Base-by-base conservation (phyloP, 257 asterid species). In the Henckelia pumila region DNA sequence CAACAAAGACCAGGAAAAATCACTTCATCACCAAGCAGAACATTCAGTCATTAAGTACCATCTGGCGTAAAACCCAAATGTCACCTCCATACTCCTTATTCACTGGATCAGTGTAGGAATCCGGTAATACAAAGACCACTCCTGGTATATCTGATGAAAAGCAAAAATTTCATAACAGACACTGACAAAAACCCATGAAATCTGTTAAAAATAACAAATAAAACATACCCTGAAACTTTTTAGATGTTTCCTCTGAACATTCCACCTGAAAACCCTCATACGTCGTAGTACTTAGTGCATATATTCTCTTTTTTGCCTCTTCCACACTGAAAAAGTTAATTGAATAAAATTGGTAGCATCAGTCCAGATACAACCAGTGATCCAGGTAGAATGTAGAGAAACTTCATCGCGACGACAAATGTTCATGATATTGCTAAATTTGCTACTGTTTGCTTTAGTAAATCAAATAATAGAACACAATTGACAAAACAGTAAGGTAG, bases 61-160 rank as follows among this genome's bases (percentile, higher is more conserved):
- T 19, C 19, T 37, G 25, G 56, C 7, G 52, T 56, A 66, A 63
- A 66, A 55, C 26, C 61, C 57, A 44, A 37, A 35, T 59, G 81
- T 64, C 62, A 91, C 99, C 99, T 94, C 99, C 99, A 71, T 94
- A 94, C 66, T 88, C 95, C 83, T 94, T 88, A 56, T 86, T 87
- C 21, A 74, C 82, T 28, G 97, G 95, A 83, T 94, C 97, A 30
- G 91, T 88, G 71, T 94, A 94, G 8, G 99, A 94, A 79, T 94
- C 99, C 22, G 99, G 99, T 70, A 94, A 72, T 23, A 94, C 87
- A 76, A 91, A 91, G 10, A 89, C 89, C 66, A 94, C 99, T 63
- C 86, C 92, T 1, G 88, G 91, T 21, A 86, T 65, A 63, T 74
- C 99, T 94, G 80, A 68, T 44, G 14, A 19, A 64, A 56, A 64